These are phyloP conservation scores for Capsella rubella DNA, from an alignment of 441 rosid genomes.

Conservation along the genomic window DNA sequence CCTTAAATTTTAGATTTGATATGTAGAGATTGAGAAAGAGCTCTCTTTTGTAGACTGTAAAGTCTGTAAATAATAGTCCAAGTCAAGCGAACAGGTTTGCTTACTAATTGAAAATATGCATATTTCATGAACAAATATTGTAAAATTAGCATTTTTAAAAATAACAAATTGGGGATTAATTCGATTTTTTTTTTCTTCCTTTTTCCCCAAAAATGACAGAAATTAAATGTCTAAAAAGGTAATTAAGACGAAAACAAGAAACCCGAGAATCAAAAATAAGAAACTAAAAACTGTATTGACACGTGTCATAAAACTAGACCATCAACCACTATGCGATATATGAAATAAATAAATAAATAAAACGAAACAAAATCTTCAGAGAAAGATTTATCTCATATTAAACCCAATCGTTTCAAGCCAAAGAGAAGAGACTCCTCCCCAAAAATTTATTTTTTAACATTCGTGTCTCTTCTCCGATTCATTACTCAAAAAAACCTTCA, in stretches of 20 bases:
- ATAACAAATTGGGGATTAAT: neutral
- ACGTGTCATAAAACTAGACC: conserved; percentile 40
- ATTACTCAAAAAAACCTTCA: neutral
- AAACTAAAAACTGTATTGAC: neutral
- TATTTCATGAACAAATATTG: too few species aligned
- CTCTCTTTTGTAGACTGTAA: neutral
- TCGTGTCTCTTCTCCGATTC: neutral
- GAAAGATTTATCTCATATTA: conserved; percentile 36
- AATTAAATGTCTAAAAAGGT: neutral
- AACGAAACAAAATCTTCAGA: conserved; percentile 25
- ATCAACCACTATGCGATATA: conserved; percentile 11
- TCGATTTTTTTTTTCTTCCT: neutral
- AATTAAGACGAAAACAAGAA: neutral
- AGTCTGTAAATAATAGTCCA: too few species aligned
- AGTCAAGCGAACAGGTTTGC: too few species aligned
- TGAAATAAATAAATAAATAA: conserved; percentile 34
- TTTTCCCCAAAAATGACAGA: neutral
- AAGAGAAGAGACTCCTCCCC: neutral
- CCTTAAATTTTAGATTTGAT: neutral
- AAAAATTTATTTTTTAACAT: neutral
- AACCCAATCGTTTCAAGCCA: conserved; percentile 32
- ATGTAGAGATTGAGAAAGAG: conserved; percentile 49
- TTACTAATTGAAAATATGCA: too few species aligned
- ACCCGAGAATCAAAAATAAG: neutral
- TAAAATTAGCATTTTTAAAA: neutral